phyloP scores from a whole-genome alignment of 768 basidiomycete genomes.

The Lentinula lateritia region DNA sequence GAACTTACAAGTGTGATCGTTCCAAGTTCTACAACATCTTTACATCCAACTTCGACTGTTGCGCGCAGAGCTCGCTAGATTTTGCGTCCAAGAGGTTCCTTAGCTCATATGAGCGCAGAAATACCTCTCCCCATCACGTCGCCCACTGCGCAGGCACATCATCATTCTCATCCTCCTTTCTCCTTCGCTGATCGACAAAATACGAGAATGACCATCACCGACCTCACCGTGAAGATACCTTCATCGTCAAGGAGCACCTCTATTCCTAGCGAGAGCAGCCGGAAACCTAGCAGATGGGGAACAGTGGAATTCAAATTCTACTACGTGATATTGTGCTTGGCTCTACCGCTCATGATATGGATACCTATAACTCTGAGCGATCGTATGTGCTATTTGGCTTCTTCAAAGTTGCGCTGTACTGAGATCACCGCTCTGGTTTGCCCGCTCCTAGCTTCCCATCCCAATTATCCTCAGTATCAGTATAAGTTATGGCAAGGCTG shows the following conservation, averaged over 20 bases:
- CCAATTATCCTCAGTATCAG: slow-evolving; percentile 64
- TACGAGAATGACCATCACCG: slow-evolving; percentile 24
- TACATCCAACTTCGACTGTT: neutral
- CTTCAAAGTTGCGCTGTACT: neutral
- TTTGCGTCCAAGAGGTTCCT: neutral
- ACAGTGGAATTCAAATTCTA: slow-evolving; percentile 82
- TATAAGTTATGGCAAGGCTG: slow-evolving; percentile 65
- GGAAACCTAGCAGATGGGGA: slow-evolving; percentile 60
- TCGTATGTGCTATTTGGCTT: slow-evolving; percentile 43
- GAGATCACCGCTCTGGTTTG: slow-evolving; percentile 4
- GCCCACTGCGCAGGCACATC: neutral
- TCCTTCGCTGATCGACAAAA: slow-evolving; percentile 6
- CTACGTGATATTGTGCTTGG: slow-evolving; percentile 50
- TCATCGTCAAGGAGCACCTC: slow-evolving; percentile 25
- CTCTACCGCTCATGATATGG: slow-evolving; percentile 72
- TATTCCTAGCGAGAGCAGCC: slow-evolving; percentile 16
- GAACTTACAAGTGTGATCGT: no score
- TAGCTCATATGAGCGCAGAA: neutral
- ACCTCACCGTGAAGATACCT: slow-evolving; percentile 54
- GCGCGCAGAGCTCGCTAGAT: neutral
- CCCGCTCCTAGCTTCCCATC: slow-evolving; percentile 52
- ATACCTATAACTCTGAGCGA: slow-evolving; percentile 68
- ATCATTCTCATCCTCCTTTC: neutral
- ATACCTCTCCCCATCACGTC: slow-evolving; percentile 2
- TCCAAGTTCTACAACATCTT: no score